Base-by-base conservation (phyloP, 1,284 basidiomycete species). In the Chalciporus sp. region DNA sequence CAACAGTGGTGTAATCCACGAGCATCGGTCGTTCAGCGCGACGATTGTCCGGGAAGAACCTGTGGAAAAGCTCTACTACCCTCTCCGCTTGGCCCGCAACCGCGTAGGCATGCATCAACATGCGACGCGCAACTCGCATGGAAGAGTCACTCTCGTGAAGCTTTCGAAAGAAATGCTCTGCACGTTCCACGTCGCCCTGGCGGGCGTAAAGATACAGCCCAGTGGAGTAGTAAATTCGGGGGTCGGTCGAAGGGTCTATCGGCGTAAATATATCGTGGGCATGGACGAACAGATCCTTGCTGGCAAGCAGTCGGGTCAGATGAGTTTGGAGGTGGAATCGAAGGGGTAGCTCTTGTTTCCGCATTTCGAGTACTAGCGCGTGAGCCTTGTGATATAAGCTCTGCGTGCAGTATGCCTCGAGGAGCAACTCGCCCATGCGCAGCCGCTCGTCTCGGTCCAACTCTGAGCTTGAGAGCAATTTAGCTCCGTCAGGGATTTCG, bases 71-170 rank as follows among this genome's bases (percentile, higher is more conserved):
- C 39, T 72, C 63, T 11, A 77, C 68, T n/a, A 79, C 78, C 28
- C 71, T 68, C n/a, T 72, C 63, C 2, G 67, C 65, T 33, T 75
- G 69, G 16, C 80, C 80, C 11, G 71, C 62, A 40, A 75, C 67
- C 4, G 85, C 84, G 63, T 83, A 76, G 0, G 79, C 75, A 53
- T 83, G 80, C 65, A 91, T 72, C 27, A 84, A 63, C 64, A 79
- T 73, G 20, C 72, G 73, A 42, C 72, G 72, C 48, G 79, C 76
- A 17, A 64, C 56, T 3, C 61, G 44, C 2, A 62, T 56, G 27
- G 70, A 68, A 58, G 65, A 64, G 4, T 68, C 60, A 23, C 63
- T 62, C 14, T 69, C 62, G 9, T 61, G 52, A 37, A 85, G 67
- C 7, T 60, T 61, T 37, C 70, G 58, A 59, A 77, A 86, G 59